Base-by-base conservation (phyloP, 805 yeast genomes). In the Wickerhamomyces ciferrii region DNA sequence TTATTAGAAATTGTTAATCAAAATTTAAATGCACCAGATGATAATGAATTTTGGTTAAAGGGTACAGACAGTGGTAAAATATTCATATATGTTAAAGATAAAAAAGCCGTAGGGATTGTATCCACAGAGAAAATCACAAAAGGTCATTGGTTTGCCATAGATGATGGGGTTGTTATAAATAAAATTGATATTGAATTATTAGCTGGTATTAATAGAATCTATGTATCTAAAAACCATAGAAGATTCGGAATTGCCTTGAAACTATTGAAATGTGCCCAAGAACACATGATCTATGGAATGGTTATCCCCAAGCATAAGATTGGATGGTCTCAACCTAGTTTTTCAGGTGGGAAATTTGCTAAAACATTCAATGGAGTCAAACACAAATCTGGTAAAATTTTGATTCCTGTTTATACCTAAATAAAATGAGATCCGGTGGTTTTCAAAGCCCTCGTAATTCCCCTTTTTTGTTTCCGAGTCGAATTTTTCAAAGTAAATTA, bases 241-340 rank as follows among this genome's bases (percentile, higher is more conserved):
- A 59, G 81, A 27, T 50, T 52, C 14, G 83, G 84, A 0, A 66
- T 84, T 13, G 87, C 79, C 0, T 53, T 63, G 7, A 58, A 55
- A 39, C 55, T 84, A 41, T 53, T 84, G 5, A 59, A 72, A 3
- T 58, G 69, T 3, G 78, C 80, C 0, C 61, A 71, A 44, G 56
- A 56, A 1, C 53, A 76, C 45, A 64, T 77, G 21, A 62, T 81
- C 1, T 78, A 76, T 54, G 88, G 87, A 0, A 56, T 74, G 46
- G 43, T 21, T 0, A 52, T 83, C 14, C 62, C 63, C 2, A 73
- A 62, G 46, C 52, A 50, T 15, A 72, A 78, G 48, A 59, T 84
- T 18, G 86, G 81, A 1, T 84, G 87, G 78, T 81, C 87, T 39
- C 92, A 84, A 59, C 90, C 91, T 0, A 79, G 86, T 48, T 76